Conservation (phyloP, 1,284 basidiomycete species). For the Malassezia psittaci region DNA sequence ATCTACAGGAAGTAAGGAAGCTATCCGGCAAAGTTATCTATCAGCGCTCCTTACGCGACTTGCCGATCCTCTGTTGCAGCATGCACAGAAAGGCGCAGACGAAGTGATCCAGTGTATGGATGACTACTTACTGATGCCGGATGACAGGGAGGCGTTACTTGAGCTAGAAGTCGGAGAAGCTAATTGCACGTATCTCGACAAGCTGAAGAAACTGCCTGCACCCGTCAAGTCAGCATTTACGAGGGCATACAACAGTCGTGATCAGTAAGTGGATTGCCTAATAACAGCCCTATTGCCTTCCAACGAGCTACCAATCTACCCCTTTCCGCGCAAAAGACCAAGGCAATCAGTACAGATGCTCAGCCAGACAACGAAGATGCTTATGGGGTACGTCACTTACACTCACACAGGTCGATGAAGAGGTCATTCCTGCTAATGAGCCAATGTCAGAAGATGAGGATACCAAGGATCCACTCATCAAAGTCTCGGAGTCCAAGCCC, state of each 20-base stretch:
- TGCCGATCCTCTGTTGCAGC: conserved; percentile 63
- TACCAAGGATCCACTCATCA: conserved; percentile 12
- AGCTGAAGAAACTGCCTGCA: conserved; percentile 72
- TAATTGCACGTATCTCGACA: conserved; percentile 52
- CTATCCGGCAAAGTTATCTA: conserved; percentile 82
- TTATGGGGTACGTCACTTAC: conserved; percentile 4
- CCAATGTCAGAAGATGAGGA: background rate
- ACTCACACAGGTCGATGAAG: conserved; percentile 15
- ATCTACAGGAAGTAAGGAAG: conserved; percentile 74
- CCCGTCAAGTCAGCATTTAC: conserved; percentile 78
- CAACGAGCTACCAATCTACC: background rate
- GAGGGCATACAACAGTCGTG: conserved; percentile 39
- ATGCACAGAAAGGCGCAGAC: conserved; percentile 57
- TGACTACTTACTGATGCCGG: conserved; percentile 80
- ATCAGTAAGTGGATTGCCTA: conserved; percentile 6
- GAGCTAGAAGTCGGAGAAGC: conserved; percentile 79
- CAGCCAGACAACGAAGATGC: conserved; percentile 15
- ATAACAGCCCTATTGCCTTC: conserved; percentile 14
- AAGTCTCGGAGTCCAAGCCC: background rate
- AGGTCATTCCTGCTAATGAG: background rate
- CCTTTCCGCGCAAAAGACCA: background rate
- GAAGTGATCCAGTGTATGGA: conserved; percentile 82
- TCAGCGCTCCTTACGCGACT: conserved; percentile 71
- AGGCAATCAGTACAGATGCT: conserved; percentile 5
- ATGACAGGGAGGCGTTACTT: conserved; percentile 90